Evolutionary conservation across 176 grass and related monocot genomes (phyloP).

Genomic region (Saccharum spontaneum): DNA sequence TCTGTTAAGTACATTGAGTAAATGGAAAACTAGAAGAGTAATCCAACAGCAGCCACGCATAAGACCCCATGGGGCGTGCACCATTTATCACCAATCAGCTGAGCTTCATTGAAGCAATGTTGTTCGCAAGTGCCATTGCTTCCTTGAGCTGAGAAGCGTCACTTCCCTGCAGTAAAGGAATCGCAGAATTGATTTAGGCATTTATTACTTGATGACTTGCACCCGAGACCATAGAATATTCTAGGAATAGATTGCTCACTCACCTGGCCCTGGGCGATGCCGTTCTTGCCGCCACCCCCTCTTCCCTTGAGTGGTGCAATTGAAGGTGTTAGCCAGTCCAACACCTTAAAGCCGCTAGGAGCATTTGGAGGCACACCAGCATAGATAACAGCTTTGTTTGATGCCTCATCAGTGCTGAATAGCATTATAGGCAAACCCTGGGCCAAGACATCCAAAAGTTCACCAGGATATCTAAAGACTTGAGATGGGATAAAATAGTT

Average conservation of each 20-base stretch:
- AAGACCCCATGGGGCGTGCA: background rate
- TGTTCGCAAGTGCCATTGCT: constrained; percentile 72
- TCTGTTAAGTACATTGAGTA: background rate
- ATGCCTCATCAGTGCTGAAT: constrained; percentile 71
- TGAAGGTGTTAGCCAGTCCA: constrained; percentile 84
- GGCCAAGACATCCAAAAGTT: constrained; percentile 8
- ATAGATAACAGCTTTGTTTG: constrained; percentile 82
- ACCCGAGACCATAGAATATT: background rate
- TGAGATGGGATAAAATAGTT: background rate
- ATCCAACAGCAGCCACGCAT: background rate
- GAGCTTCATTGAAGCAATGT: constrained; percentile 81
- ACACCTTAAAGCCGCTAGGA: constrained; percentile 56
- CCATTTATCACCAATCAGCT: constrained; percentile 18
- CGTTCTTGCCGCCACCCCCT: constrained; percentile 89
- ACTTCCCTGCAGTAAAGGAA: constrained; percentile 56
- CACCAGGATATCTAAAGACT: background rate
- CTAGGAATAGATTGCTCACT: background rate
- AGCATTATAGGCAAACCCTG: constrained; percentile 82
- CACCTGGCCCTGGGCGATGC: constrained; percentile 87
- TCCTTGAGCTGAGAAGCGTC: constrained; percentile 64
- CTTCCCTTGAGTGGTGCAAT: constrained; percentile 81
- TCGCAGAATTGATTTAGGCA: background rate
- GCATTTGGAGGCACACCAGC: constrained; percentile 59
- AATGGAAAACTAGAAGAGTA: background rate
- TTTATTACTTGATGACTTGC: background rate